phyloP scores from a whole-genome alignment of 2,329 filamentous ascomycete genomes.

The Alternaria novae-zelandiae region DNA sequence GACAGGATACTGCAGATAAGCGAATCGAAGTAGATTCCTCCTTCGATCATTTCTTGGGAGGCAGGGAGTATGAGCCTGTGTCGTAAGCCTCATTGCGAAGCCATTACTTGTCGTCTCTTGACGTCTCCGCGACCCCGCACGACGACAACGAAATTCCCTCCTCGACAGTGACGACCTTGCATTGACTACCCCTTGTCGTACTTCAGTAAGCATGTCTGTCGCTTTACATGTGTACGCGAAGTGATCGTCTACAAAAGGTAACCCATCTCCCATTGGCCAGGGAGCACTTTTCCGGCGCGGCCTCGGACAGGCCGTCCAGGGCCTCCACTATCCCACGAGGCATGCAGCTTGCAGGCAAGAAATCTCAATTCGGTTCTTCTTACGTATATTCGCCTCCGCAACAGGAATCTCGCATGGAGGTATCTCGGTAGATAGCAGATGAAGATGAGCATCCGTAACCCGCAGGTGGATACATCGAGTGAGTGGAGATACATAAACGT shows the following conservation, averaged over 20 bases:
- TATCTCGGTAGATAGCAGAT: background rate
- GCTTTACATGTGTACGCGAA: background rate
- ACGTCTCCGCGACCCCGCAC: background rate
- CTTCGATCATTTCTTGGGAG: background rate
- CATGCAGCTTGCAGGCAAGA: background rate
- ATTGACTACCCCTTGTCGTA: background rate
- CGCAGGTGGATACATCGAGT: too few relatives aligned
- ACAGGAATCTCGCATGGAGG: background rate
- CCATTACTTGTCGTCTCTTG: background rate
- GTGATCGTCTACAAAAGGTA: background rate
- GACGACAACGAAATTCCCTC: background rate
- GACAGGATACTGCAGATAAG: background rate
- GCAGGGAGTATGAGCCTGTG: background rate
- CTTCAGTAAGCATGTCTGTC: background rate
- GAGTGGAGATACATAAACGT: background rate
- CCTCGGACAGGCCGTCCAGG: background rate
- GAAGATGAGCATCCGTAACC: background rate
- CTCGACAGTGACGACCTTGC: background rate
- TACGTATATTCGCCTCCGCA: background rate
- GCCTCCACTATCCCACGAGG: background rate
- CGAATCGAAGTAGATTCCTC: background rate
- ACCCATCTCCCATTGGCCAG: background rate
- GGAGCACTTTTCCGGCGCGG: background rate
- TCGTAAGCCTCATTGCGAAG: background rate
- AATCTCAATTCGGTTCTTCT: background rate